Base-by-base conservation (phyloP, 768 basidiomycete genomes). In the Xanthoconium purpureum region DNA sequence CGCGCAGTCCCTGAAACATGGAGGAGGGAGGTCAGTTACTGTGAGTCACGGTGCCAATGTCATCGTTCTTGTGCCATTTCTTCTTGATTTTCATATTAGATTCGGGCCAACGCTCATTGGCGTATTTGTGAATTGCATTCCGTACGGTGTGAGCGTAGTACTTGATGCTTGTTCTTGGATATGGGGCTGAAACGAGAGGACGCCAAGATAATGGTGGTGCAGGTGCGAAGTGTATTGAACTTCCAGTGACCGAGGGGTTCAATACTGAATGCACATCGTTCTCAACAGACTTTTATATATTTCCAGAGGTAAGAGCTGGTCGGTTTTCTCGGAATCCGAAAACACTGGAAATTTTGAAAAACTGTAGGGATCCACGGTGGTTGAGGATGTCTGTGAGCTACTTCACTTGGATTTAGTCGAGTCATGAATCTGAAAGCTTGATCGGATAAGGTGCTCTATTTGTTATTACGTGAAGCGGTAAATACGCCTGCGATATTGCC, bases 401-500 rank as follows among this genome's bases (percentile, higher is more conserved):
- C 37, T 33, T 47, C 5, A 15, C 43, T 43, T 32, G 15, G 20
- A 15, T 29, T 48, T 20, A 13, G 9, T n/a, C n/a, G n/a, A n/a
- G 11, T 10, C 33, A 7, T 29, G 4, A 3, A 28, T n/a, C 30
- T 10, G 5, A 45, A 45, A 17, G 30, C 17, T 37, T 2, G 11
- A 45, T 35, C 12, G 37, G 15, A 15, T 33, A 51, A 82, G 78
- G 76, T 80, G 43, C 50, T 60, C 46, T 51, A 75, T 35, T 67
- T 83, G 2, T 71, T 82, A 49, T 14, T 80, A 9, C 77, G 75
- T 35, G 82, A 83, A 64, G 80, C 80, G 0, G 55, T 77, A 38
- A 81, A 81, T 56, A 73, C 76, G 3, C 62, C 2, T 82, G 80
- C 60, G 75, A 79, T 28, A 68, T 77, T n/a, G 58, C 72, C 3